Percentiles rank a stretch among this genome's conserved stretches.
phyloP scores from a whole-genome alignment of 2,329 filamentous ascomycete genomes.

The Calonectria ilicicola region DNA sequence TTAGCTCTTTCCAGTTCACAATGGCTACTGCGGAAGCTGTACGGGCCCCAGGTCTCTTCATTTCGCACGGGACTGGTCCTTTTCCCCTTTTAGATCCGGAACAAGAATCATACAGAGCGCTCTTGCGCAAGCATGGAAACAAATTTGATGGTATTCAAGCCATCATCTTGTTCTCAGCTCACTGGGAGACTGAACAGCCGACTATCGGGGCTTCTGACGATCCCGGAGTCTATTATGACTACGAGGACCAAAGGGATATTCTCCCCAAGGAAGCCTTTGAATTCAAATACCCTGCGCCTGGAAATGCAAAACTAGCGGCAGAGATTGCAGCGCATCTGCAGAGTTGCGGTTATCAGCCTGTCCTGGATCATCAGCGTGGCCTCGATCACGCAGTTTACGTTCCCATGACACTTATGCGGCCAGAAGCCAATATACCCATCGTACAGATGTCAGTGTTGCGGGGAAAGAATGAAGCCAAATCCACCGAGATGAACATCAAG shows the following conservation, averaged over 20 bases:
- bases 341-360: not conserved
- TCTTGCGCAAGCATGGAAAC: not conserved
- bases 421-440: not conserved
- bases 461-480: not conserved
- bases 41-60: not conserved
- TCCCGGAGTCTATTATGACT: slow-evolving; percentile 1
- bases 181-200: not conserved
- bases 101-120: not conserved
- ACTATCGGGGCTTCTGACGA: not conserved
- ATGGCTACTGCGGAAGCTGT: not conserved
- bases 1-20: not conserved
- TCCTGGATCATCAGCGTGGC: not conserved
- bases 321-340: not conserved
- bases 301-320: not conserved
- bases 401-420: not conserved
- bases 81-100: not conserved
- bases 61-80: not conserved
- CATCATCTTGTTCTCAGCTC: not conserved
- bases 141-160: not conserved
- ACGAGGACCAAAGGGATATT: not conserved
- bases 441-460: not conserved
- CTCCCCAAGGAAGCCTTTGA: not conserved
- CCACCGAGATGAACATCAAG: not conserved
- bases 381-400: not conserved
- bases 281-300: not conserved